phyloP scores from a whole-genome alignment of 441 rosid species.

The Cnidoscolus chayamansa region DNA sequence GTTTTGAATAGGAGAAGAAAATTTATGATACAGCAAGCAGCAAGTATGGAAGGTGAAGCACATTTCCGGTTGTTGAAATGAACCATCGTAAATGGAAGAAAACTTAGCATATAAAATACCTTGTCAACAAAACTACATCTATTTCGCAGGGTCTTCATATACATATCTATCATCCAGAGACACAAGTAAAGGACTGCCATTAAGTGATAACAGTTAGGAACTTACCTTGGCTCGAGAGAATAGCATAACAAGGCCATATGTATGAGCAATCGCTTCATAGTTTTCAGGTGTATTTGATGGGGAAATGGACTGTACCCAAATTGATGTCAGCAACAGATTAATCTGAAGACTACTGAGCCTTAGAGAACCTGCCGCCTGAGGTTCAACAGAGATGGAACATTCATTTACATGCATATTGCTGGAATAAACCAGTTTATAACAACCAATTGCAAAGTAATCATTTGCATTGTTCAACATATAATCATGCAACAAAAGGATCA shows the following conservation, averaged over 20 bases:
- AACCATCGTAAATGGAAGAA: slow-evolving; percentile 1
- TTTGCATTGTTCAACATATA: slow-evolving; percentile 3
- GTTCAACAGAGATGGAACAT: slow-evolving; percentile 18
- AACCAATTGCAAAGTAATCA: slow-evolving; percentile 15
- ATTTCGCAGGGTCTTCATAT: not conserved
- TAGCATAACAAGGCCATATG: slow-evolving; percentile 62
- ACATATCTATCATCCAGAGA: not conserved
- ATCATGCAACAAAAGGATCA: slow-evolving; percentile 16
- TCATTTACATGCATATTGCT: slow-evolving; percentile 1
- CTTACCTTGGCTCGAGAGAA: slow-evolving; percentile 74
- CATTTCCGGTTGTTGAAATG: not conserved
- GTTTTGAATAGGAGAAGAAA: not conserved
- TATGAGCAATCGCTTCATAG: slow-evolving; percentile 78
- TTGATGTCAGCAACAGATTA: slow-evolving; percentile 67
- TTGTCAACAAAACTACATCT: not conserved
- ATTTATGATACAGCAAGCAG: not conserved
- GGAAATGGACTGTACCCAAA: slow-evolving; percentile 73
- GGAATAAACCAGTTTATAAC: slow-evolving; percentile 6
- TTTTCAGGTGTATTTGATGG: slow-evolving; percentile 64
- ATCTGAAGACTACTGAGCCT: slow-evolving; percentile 77
- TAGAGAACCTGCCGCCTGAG: slow-evolving; percentile 53
- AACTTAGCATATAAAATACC: not conserved
- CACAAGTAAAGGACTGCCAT: slow-evolving; percentile 4
- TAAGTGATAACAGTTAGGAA: slow-evolving; percentile 5
- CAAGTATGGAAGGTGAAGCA: not conserved